A percentile compares a stretch with the other conserved stretches of the same genome.
Evolutionary conservation across 306 rosid genomes (phyloP).

Genomic region (Acacia confusa): DNA sequence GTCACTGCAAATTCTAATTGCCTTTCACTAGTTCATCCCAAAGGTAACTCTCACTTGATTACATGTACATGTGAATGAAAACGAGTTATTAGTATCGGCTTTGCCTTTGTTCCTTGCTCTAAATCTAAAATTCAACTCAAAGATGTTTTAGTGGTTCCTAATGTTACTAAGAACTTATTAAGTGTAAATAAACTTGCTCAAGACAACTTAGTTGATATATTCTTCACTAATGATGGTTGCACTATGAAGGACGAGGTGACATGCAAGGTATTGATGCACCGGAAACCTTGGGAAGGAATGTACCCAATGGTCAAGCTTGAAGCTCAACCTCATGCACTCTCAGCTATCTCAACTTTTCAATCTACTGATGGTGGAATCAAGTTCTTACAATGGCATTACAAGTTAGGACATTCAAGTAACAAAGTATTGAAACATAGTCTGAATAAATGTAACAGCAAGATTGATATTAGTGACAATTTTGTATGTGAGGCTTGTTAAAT

Average conservation of each 20-base stretch:
- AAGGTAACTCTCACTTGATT: background rate
- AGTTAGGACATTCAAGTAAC: background rate
- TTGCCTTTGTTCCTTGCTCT: background rate
- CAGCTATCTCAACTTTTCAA: no score
- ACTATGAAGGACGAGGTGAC: background rate
- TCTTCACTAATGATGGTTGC: background rate
- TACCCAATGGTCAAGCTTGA: background rate
- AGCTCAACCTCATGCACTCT: no score
- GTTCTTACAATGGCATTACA: background rate
- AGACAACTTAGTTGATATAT: background rate
- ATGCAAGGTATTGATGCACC: background rate
- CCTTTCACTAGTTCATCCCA: accelerated
- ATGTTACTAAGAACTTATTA: background rate
- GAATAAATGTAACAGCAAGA: background rate
- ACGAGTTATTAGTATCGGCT: background rate
- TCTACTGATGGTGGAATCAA: no score
- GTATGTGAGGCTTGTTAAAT: background rate
- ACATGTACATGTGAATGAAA: background rate
- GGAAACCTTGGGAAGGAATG: background rate
- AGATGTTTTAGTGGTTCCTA: background rate
- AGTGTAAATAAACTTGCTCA: background rate
- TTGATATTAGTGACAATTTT: background rate
- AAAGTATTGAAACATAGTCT: background rate
- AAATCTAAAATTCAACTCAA: background rate
- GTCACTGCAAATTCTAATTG: background rate